Evolutionary conservation across 2,329 filamentous ascomycete genomes (phyloP).

Genomic region (Cadophora gregata): DNA sequence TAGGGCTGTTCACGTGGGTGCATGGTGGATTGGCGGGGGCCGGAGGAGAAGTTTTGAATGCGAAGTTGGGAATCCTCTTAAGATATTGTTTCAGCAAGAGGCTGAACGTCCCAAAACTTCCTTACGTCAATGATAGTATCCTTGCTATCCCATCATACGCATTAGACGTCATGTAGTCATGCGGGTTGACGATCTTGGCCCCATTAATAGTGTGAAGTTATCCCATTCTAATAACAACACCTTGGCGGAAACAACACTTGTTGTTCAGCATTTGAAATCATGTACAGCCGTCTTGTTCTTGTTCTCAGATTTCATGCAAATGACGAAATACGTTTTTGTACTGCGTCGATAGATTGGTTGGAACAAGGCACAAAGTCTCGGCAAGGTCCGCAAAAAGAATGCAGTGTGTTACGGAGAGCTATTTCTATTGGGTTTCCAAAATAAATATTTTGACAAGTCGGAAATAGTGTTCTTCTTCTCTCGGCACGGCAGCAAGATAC

Average conservation of each 20-base stretch:
- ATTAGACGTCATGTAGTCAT: constrained; percentile 5
- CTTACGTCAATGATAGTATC: constrained; percentile 7
- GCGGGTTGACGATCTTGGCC: neutral
- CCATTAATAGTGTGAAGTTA: neutral
- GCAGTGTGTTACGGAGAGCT: neutral
- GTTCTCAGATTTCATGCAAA: neutral
- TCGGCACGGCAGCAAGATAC: neutral
- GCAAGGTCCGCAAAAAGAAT: neutral
- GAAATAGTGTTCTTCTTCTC: neutral
- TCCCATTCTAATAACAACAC: neutral
- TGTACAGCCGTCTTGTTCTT: neutral
- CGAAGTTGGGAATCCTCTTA: neutral
- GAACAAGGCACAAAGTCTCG: neutral
- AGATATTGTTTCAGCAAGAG: neutral
- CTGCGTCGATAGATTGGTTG: neutral
- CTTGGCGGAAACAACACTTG: neutral
- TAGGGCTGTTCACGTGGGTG: neutral
- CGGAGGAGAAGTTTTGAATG: neutral
- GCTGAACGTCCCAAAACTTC: neutral
- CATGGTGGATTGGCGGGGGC: neutral
- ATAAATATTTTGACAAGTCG: neutral
- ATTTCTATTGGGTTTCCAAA: neutral
- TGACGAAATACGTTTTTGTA: neutral
- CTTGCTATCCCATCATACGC: neutral
- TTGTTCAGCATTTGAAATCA: constrained; percentile 3